Evolutionary conservation across 2,329 filamentous ascomycete species (phyloP).

Genomic region (Dothidotthia symphoricarpi): DNA sequence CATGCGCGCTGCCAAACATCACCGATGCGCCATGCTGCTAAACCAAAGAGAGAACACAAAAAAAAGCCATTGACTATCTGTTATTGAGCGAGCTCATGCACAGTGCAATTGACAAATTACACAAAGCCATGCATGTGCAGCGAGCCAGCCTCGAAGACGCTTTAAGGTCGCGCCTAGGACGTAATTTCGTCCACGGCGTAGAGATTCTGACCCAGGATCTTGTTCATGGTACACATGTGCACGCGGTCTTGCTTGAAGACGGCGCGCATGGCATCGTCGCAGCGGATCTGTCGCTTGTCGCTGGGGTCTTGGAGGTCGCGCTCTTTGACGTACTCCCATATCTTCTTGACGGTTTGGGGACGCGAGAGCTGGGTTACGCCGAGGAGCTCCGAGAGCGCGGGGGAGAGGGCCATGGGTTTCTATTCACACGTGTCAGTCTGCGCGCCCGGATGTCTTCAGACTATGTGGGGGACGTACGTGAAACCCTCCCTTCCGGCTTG

Average conservation of each 20-base stretch:
- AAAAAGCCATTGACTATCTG: no score
- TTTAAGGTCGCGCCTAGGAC: no score
- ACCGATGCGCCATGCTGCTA: no score
- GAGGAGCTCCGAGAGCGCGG: conserved; percentile 66
- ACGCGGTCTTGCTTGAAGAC: conserved; percentile 90
- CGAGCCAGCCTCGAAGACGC: no score
- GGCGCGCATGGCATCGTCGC: conserved; percentile 85
- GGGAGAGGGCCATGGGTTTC: conserved; percentile 75
- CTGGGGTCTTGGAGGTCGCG: conserved; percentile 84
- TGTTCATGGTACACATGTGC: conserved; percentile 99
- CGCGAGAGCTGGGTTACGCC: conserved; percentile 81
- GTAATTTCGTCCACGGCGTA: conserved; percentile 72
- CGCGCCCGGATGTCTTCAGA: no score
- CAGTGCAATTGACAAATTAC: no score
- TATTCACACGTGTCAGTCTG: conserved; percentile 9
- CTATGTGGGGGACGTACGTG: conserved; percentile 56
- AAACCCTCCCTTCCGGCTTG: conserved; percentile 81
- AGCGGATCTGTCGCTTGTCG: conserved; percentile 89
- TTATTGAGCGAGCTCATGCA: no score
- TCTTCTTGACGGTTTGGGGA: conserved; percentile 91
- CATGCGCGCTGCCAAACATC: no score
- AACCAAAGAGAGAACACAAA: no score
- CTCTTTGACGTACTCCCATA: conserved; percentile 92
- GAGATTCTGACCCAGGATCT: conserved; percentile 84
- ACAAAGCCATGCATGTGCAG: no score